Base-by-base conservation (phyloP, 2,329 filamentous ascomycete genomes). In the Sphaerulina vaccinii region DNA sequence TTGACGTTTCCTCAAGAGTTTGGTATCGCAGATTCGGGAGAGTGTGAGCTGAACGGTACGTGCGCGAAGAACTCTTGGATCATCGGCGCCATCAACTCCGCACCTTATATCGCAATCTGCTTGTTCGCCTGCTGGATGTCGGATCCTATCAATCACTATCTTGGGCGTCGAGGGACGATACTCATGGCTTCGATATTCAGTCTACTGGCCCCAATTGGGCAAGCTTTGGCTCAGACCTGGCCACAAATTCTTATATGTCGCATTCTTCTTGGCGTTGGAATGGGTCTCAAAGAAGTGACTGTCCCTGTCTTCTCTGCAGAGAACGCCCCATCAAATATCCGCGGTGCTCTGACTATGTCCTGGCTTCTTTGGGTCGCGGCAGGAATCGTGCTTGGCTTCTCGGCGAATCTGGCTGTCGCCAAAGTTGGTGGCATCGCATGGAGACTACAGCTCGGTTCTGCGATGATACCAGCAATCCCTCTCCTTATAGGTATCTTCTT, bases 161-260 rank as follows among this genome's bases (percentile, higher is more conserved):
- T 68, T 16, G 66, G 62, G 2, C 51, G 71, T 22, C 62, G 71
- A 10, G 68, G 68, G 1, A 66, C 69, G 1, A 70, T 73, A 23
- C 71, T 72, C 44, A 22, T 71, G 33, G 63, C 66, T 1, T 67
- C 65, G 11, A 51, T 66, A 8, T 55, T 62, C 76, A 87, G 13
- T 82, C 69, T 87, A 15, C 35, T 62, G 84, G 82, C 87, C 7
- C 87, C 85, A 43, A 75, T 27, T 76, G 82, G 56, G 68, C 85
- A 73, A 79, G 86, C 77, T 0, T 62, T 81, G n/a, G 74, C 76
- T n/a, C 79, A 84, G 55, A 79, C 78, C 84, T 91, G 87, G 86
- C 76, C 74, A 65, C 79, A 88, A 60, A 79, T 90, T 59, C 77
- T 91, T 48, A 75, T 81, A 37, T 83, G 81, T 46, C 82, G 88